Percentiles rank a stretch among this genome's conserved stretches.
These are phyloP conservation scores for Cercophora samala DNA, from an alignment of 495 filamentous ascomycete species.

Conservation along the genomic window DNA sequence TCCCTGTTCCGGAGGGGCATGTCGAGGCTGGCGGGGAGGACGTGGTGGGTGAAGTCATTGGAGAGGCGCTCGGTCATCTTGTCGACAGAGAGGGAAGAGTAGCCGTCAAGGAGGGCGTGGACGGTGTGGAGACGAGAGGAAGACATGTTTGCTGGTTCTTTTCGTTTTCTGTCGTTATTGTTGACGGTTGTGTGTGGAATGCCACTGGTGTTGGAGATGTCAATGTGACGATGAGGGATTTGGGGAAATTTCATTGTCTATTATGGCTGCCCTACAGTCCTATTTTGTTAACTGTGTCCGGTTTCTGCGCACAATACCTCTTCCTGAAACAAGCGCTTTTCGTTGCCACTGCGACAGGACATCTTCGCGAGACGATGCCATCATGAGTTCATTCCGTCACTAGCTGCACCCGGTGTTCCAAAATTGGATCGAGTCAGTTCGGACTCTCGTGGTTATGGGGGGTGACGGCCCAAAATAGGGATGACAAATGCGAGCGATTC, in stretches of 20 bases:
- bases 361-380: background rate
- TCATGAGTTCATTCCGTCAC: background rate
- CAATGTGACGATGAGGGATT: too few species aligned
- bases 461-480: background rate
- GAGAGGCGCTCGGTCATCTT: constrained; percentile 34
- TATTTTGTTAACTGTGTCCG: background rate
- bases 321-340: background rate
- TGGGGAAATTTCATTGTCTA: background rate
- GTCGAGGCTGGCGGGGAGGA: constrained; percentile 37
- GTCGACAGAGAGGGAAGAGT: constrained; percentile 34
- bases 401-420: background rate
- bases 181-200: background rate
- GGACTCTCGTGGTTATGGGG: background rate
- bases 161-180: background rate
- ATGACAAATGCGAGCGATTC: background rate
- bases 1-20: constrained; percentile 35
- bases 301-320: background rate
- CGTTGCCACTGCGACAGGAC: background rate
- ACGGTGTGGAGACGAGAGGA: constrained; percentile 27
- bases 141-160: background rate
- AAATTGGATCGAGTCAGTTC: background rate
- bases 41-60: constrained; percentile 35
- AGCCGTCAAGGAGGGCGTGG: constrained; percentile 34
- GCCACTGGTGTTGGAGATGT: background rate
- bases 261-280: background rate